Conservation (phyloP, 306 rosid species). For the Cicer arietinum region DNA sequence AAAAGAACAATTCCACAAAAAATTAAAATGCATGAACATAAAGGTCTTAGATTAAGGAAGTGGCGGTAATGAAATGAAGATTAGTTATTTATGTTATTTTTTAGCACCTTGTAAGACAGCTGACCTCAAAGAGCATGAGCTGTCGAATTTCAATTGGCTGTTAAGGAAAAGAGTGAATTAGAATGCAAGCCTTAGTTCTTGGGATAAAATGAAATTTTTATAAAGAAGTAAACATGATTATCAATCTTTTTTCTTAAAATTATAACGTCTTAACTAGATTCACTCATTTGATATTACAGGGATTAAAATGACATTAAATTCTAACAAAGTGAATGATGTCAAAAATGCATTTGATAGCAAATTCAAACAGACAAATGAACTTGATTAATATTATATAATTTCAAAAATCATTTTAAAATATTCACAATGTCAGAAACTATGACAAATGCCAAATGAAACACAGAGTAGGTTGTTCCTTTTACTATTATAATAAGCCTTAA, state of each 20-base stretch:
- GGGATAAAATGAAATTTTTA: conserved; percentile 53
- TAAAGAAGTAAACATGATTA: conserved; percentile 27
- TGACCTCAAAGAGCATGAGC: conserved; percentile 49
- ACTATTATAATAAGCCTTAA: conserved; percentile 45
- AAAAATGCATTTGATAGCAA: no score
- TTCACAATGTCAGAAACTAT: not conserved
- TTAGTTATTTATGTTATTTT: conserved; percentile 43
- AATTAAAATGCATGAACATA: conserved; percentile 45
- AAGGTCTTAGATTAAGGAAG: conserved; percentile 47
- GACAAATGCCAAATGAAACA: conserved; percentile 46
- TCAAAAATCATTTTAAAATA: no score
- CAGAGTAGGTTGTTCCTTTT: conserved; percentile 48
- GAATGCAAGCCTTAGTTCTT: conserved; percentile 55
- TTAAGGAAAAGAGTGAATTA: conserved; percentile 48
- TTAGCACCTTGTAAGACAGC: conserved; percentile 53
- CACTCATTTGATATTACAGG: no score
- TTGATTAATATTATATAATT: no score
- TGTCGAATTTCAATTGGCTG: conserved; percentile 63
- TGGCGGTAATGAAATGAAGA: conserved; percentile 46
- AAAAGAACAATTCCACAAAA: conserved; percentile 31
- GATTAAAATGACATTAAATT: no score
- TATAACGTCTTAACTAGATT: no score
- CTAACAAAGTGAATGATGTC: no score
- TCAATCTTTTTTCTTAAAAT: no score
- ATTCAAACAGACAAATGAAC: no score